Percentiles rank a stretch among this genome's conserved stretches.
Evolutionary conservation across 139 green algal genomes (phyloP).

Genomic region (Yamagishiella unicocca): DNA sequence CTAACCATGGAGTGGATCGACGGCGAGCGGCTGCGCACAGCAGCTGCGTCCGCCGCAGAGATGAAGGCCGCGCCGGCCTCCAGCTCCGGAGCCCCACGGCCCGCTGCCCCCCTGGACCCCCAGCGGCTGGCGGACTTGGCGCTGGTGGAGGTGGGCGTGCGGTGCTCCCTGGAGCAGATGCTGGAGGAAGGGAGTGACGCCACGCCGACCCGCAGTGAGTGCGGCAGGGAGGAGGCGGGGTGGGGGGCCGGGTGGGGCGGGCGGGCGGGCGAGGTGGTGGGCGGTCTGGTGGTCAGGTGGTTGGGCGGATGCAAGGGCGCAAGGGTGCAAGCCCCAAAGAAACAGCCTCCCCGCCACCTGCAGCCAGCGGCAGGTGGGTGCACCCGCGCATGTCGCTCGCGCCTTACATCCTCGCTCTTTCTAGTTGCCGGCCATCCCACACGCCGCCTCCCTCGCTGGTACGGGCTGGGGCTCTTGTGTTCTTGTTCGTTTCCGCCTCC

Average conservation of each 20-base stretch:
- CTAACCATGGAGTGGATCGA: conserved; percentile 96
- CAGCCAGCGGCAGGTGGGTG: no score
- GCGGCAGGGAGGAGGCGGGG: background rate
- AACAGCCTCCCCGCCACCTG: background rate
- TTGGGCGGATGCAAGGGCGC: background rate
- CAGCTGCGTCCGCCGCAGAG: conserved; percentile 17
- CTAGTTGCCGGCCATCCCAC: no score
- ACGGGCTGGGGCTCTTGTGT: no score
- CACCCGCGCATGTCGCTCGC: no score
- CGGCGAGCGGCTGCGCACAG: conserved; percentile 80
- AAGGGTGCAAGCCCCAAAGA: background rate
- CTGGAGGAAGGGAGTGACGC: conserved; percentile 77
- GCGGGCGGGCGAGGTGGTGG: background rate
- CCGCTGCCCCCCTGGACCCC: background rate
- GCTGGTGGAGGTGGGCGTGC: conserved; percentile 88
- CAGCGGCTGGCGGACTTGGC: conserved; percentile 76
- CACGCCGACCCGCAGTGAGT: conserved; percentile 81
- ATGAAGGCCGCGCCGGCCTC: background rate
- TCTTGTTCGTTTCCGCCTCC: no score
- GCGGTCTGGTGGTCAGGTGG: background rate
- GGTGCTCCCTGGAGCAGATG: conserved; percentile 86
- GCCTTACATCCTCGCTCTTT: background rate
- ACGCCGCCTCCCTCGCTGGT: no score
- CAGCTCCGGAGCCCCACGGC: background rate
- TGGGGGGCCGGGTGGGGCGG: background rate